Evolutionary conservation across 345 rosid species (phyloP).

Genomic region (Syzygium aromaticum): DNA sequence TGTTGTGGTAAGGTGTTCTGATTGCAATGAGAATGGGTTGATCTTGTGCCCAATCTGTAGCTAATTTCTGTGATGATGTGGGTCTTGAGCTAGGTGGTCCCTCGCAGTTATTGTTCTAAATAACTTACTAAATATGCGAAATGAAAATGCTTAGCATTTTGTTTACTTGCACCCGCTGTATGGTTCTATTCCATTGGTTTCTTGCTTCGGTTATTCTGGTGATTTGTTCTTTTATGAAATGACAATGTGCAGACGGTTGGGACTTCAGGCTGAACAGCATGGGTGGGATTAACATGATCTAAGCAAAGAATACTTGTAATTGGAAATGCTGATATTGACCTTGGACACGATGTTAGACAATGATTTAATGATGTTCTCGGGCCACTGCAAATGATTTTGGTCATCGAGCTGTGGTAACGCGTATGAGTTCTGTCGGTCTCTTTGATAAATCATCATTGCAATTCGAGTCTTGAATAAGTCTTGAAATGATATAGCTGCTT

Average conservation of each 20-base stretch:
- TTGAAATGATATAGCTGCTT: background rate
- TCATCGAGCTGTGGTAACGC: background rate
- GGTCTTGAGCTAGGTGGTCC: background rate
- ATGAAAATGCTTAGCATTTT: background rate
- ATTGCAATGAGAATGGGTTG: conserved; percentile 90
- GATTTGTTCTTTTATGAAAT: background rate
- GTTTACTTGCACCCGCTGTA: background rate
- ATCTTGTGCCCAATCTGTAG: conserved; percentile 75
- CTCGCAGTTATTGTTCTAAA: background rate
- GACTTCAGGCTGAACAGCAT: background rate
- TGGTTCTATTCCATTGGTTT: background rate
- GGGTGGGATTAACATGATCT: background rate
- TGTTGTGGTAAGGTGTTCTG: conserved; percentile 45
- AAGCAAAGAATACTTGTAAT: background rate
- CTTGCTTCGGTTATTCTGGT: background rate
- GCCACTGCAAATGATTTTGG: background rate
- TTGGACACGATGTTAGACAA: background rate
- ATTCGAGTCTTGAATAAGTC: background rate
- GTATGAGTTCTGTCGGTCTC: background rate
- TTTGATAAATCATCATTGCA: background rate
- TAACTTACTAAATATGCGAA: background rate
- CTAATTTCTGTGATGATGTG: conserved; percentile 14
- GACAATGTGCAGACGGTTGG: background rate
- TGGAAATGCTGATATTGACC: background rate
- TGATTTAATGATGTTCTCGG: background rate